Conservation (phyloP, 1,284 basidiomycete species). For the Ustilago cynodontis region DNA sequence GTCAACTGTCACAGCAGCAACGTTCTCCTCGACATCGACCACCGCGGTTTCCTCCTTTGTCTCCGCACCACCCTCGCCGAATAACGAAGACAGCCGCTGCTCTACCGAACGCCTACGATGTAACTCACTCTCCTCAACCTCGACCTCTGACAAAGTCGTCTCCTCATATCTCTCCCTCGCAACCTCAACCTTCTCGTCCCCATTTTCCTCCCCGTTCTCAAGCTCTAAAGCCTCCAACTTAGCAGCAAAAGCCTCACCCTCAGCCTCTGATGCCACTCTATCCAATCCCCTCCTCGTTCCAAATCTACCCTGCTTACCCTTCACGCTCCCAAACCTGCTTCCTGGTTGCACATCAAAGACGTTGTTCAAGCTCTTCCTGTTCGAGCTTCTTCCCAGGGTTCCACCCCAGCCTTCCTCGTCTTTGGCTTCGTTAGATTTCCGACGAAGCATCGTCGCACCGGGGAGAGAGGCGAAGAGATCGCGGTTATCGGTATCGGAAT, state of each 20-base stretch:
- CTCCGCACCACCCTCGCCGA: not conserved
- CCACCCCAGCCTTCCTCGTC: slow-evolving; percentile 55
- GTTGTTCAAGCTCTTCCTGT: slow-evolving; percentile 24
- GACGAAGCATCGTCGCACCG: slow-evolving; percentile 32
- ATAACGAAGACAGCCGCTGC: slow-evolving; percentile 32
- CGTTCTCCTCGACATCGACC: not conserved
- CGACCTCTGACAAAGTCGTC: slow-evolving; percentile 6
- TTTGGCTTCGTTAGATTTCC: slow-evolving; percentile 3
- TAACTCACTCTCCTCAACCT: slow-evolving; percentile 5
- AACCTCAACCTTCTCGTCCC: not conserved
- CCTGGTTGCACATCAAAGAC: slow-evolving; percentile 18
- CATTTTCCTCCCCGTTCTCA: slow-evolving; percentile 4
- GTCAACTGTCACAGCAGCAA: not conserved
- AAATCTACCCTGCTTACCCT: slow-evolving; percentile 1
- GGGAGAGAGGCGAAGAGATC: slow-evolving; percentile 34
- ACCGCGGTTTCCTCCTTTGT: not conserved
- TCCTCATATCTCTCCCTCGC: slow-evolving; percentile 23
- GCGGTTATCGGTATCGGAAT: slow-evolving; percentile 11
- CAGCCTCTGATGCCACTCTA: slow-evolving; percentile 37
- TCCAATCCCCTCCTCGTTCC: slow-evolving; percentile 24
- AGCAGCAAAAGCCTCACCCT: slow-evolving; percentile 25
- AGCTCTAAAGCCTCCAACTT: slow-evolving; percentile 12
- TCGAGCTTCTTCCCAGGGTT: slow-evolving; percentile 38
- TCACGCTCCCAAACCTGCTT: not conserved
- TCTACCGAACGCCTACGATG: slow-evolving; percentile 20